phyloP scores from a whole-genome alignment of 371 early-diverging fungal species.

The Parasitella parasitica region DNA sequence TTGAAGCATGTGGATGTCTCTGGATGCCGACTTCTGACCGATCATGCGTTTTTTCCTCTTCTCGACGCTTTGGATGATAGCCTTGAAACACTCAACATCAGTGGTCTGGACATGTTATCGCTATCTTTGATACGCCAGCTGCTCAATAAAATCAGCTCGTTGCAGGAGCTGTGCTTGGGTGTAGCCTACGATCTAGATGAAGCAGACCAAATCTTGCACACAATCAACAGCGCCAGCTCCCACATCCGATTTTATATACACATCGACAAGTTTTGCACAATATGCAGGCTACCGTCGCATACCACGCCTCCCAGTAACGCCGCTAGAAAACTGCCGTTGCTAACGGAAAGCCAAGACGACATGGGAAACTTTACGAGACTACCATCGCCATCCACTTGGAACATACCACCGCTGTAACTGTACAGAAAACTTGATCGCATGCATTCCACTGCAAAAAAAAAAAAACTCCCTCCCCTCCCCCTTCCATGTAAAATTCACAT shows the following conservation, averaged over 20 bases:
- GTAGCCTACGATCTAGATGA: slow-evolving; percentile 25
- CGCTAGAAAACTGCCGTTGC: no score
- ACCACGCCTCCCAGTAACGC: no score
- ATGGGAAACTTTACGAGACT: not conserved
- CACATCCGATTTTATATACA: slow-evolving; percentile 18
- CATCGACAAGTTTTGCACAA: slow-evolving; percentile 23
- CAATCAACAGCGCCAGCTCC: slow-evolving; percentile 4
- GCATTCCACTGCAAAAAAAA: not conserved
- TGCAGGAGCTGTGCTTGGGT: slow-evolving; percentile 20
- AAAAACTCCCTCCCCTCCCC: no score
- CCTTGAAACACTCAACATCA: slow-evolving; percentile 29
- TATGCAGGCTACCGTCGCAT: slow-evolving; percentile 6
- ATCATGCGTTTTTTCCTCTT: slow-evolving; percentile 26
- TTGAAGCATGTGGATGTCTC: slow-evolving; percentile 28
- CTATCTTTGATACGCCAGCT: slow-evolving; percentile 14
- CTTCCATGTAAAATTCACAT: no score
- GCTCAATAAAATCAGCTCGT: slow-evolving; percentile 1
- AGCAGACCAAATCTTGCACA: slow-evolving; percentile 17
- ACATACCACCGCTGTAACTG: not conserved
- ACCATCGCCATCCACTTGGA: slow-evolving; percentile 21
- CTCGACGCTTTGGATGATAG: slow-evolving; percentile 8
- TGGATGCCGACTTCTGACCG: slow-evolving; percentile 27
- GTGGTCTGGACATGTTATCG: slow-evolving; percentile 17
- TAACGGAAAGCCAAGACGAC: not conserved
- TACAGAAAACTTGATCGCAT: slow-evolving; percentile 4